A percentile compares a stretch with the other conserved stretches of the same genome.
Conservation (phyloP, 257 asterid species). For the Lithospermum erythrorhizon region DNA sequence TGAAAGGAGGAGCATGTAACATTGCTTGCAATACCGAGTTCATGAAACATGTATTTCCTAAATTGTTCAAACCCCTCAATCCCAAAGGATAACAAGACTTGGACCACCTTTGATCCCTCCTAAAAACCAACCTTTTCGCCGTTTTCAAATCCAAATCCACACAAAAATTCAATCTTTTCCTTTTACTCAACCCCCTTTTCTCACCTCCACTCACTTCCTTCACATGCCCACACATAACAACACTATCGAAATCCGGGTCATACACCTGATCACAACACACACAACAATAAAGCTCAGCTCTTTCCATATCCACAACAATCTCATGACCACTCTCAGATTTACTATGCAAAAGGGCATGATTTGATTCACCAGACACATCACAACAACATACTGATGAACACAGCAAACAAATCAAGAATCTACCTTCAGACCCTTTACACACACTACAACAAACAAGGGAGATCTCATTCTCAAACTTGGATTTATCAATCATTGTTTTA, state of each 20-base stretch:
- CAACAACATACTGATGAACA: conserved; percentile 49
- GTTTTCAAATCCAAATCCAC: conserved; percentile 39
- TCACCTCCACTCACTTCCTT: conserved; percentile 26
- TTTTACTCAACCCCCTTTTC: conserved; percentile 48
- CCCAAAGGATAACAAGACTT: conserved; percentile 59
- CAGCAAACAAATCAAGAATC: conserved; percentile 59
- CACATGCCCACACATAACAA: conserved; percentile 28
- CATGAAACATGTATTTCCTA: conserved; percentile 69
- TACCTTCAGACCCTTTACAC: conserved; percentile 36
- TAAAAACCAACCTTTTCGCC: conserved; percentile 30
- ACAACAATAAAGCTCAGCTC: conserved; percentile 55
- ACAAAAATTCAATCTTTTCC: conserved; percentile 61
- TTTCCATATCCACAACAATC: conserved; percentile 45
- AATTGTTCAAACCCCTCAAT: conserved; percentile 67
- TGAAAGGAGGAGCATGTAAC: conserved; percentile 63
- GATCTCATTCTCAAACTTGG: conserved; percentile 28
- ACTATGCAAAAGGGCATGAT: conserved; percentile 40
- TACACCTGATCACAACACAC: conserved; percentile 63
- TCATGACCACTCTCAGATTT: conserved; percentile 44
- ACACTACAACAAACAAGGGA: conserved; percentile 49
- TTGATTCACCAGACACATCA: conserved; percentile 26
- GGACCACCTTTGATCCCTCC: conserved; percentile 41
- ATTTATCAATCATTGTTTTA: conserved; percentile 31
- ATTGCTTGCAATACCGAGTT: conserved; percentile 71
- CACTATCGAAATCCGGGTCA: conserved; percentile 52